Base-by-base conservation (phyloP, 129 eudicot species). In the Mikania micrantha region DNA sequence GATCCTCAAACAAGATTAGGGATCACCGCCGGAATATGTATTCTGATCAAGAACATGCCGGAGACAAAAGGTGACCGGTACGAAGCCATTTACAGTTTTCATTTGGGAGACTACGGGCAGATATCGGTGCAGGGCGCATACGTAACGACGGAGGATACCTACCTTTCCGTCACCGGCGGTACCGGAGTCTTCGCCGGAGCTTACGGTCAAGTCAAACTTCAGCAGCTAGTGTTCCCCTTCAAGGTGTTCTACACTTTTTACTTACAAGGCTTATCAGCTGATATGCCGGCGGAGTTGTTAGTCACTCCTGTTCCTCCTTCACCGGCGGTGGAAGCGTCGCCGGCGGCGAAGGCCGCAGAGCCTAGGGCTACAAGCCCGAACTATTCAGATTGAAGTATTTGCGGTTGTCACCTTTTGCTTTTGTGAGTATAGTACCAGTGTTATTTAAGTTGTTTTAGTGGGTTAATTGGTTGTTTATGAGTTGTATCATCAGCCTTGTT, bases 71-170 rank as follows among this genome's bases (percentile, higher is more conserved):
- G 96, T 15, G 96, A 88, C 66, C 73, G 95, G 2, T 92, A 88
- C 72, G 97, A 91, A 59, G 96, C 97, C 6, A 70, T 72, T 10
- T 88, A 74, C 87, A 91, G 96, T 71, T 88, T 91, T 58, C 81
- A 91, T 78, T 84, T 91, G 54, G 97, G 97, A 0, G 94, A 85
- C 50, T 88, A 88, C 66, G 97, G 97, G 2, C 96, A 88, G 74
- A 74, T 91, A 45, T 40, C 96, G 13, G 91, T 84, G 25, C 98
- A 92, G 63, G 98, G 98, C 15, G 83, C 90, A 24, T 92, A 92
- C 66, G 53, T 88, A 40, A 88, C 96, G 10, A 86, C 86, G 45
- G 86, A 84, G 73, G 98, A 92, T 42, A 83, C 96, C 0, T 84
- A 74, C 19, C 91, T 92, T 0, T 73, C 91, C n/a, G 77, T 92